Conservation (phyloP, 176 grass and related monocot species). For the Rhynchospora breviuscula region DNA sequence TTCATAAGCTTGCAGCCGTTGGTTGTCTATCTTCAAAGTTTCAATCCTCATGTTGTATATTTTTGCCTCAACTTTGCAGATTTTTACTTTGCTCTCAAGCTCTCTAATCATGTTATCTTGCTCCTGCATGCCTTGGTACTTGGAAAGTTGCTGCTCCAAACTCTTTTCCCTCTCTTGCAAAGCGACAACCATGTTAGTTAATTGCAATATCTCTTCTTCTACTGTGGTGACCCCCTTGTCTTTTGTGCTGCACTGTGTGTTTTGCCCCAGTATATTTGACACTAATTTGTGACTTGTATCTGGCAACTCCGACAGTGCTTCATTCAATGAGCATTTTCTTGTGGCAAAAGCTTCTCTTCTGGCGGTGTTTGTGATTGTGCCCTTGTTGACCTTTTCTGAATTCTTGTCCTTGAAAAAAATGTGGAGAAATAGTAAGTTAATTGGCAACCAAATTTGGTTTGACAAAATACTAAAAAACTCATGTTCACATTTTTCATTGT, state of each 20-base stretch:
- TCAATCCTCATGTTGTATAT: slow-evolving; percentile 23
- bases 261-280: not conserved
- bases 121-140: slow-evolving; percentile 12
- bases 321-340: not conserved
- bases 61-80: slow-evolving; percentile 13
- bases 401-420: slow-evolving; percentile 11
- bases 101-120: slow-evolving; percentile 24
- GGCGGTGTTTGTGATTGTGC: not conserved
- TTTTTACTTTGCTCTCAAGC: slow-evolving; percentile 29
- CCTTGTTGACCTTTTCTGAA: slow-evolving; percentile 9
- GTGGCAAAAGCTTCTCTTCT: not conserved
- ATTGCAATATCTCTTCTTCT: slow-evolving; percentile 11
- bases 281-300: not conserved
- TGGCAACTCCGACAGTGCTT: not conserved
- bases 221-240: not conserved
- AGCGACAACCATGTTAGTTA: slow-evolving; percentile 13
- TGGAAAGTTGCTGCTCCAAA: slow-evolving; percentile 11
- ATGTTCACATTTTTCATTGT: not conserved
- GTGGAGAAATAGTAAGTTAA: not conserved
- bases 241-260: not conserved
- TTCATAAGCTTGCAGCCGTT: slow-evolving; percentile 2
- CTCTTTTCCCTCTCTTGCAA: slow-evolving; percentile 25
- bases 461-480: not conserved
- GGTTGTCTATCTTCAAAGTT: slow-evolving; percentile 25
- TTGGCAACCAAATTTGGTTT: not conserved